Evolutionary conservation across 2,329 filamentous ascomycete genomes (phyloP).

Genomic region (Lecanicillium sp.): DNA sequence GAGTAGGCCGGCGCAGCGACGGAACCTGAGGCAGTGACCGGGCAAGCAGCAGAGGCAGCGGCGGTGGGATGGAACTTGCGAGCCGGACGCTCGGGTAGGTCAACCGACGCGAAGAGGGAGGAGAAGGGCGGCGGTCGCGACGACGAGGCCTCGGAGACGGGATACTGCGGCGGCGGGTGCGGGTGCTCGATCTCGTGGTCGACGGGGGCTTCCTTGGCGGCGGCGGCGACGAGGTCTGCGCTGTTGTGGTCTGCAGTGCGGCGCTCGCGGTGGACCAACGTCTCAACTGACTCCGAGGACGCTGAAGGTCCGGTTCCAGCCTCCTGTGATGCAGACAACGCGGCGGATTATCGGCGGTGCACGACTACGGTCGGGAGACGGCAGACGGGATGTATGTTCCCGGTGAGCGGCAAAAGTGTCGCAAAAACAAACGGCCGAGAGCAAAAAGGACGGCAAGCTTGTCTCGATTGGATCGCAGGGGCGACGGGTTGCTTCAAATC

Average conservation of each 20-base stretch:
- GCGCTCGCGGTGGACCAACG: constrained; percentile 21
- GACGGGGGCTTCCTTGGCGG: constrained; percentile 18
- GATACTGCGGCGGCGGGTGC: constrained; percentile 53
- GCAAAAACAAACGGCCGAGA: neutral
- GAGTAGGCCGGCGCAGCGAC: constrained; percentile 52
- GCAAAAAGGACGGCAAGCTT: neutral
- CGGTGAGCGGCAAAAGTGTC: neutral
- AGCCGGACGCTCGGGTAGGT: constrained; percentile 30
- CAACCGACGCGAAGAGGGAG: constrained; percentile 46
- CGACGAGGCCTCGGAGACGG: constrained; percentile 47
- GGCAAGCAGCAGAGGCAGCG: constrained; percentile 11
- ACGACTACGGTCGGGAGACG: neutral
- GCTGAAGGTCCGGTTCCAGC: constrained; percentile 29
- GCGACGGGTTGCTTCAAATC: neutral
- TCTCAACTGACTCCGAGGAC: constrained; percentile 31
- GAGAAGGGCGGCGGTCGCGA: constrained; percentile 55
- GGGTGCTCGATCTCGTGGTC: constrained; percentile 32
- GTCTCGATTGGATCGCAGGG: neutral
- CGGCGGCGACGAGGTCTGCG: constrained; percentile 17
- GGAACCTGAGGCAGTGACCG: constrained; percentile 30
- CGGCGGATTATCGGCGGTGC: constrained; percentile 25
- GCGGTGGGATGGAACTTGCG: constrained; percentile 23
- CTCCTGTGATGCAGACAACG: constrained; percentile 32
- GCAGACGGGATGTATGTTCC: neutral
- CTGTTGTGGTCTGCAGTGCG: constrained; percentile 18